Evolutionary conservation across 495 filamentous ascomycete species (phyloP).

Genomic region (Tricharina praecox): DNA sequence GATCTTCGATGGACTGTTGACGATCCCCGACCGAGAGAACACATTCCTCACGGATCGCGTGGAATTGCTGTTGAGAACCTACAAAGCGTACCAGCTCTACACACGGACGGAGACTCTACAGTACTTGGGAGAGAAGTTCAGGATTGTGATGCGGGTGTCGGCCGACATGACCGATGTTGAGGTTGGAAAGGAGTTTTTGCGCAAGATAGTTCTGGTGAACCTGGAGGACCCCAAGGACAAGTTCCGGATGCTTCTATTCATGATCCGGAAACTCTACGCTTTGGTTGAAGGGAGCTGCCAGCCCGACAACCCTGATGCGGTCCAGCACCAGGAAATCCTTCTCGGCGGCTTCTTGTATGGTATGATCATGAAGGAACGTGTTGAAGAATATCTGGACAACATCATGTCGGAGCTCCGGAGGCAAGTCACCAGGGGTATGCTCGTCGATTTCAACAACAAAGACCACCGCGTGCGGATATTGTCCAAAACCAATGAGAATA

Average conservation of each 20-base stretch:
- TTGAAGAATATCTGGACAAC: slow-evolving; percentile 70
- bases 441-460: slow-evolving; percentile 34
- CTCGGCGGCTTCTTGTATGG: slow-evolving; percentile 86
- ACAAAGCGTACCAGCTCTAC: slow-evolving; percentile 73
- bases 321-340: slow-evolving; percentile 84
- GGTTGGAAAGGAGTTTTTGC: slow-evolving; percentile 72
- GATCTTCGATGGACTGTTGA: slow-evolving; percentile 77
- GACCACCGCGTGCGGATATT: slow-evolving; percentile 67
- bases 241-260: slow-evolving; percentile 85
- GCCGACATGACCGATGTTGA: slow-evolving; percentile 71
- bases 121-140: slow-evolving; percentile 78
- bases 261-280: slow-evolving; percentile 87
- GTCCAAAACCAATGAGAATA: slow-evolving; percentile 64
- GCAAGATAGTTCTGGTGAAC: slow-evolving; percentile 79
- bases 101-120: slow-evolving; percentile 58
- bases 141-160: slow-evolving; percentile 62
- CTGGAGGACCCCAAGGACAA: slow-evolving; percentile 71
- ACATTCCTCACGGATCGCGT: slow-evolving; percentile 91
- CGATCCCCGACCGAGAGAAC: slow-evolving; percentile 60
- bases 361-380: slow-evolving; percentile 82
- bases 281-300: slow-evolving; percentile 83
- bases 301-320: slow-evolving; percentile 86
- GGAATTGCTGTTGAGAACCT: slow-evolving; percentile 78
- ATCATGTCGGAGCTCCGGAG: slow-evolving; percentile 55
- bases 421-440: slow-evolving; percentile 13